These are phyloP conservation scores for Mycosarcoma mackinlayi DNA, from an alignment of 1,284 basidiomycete genomes.

Conservation along the genomic window DNA sequence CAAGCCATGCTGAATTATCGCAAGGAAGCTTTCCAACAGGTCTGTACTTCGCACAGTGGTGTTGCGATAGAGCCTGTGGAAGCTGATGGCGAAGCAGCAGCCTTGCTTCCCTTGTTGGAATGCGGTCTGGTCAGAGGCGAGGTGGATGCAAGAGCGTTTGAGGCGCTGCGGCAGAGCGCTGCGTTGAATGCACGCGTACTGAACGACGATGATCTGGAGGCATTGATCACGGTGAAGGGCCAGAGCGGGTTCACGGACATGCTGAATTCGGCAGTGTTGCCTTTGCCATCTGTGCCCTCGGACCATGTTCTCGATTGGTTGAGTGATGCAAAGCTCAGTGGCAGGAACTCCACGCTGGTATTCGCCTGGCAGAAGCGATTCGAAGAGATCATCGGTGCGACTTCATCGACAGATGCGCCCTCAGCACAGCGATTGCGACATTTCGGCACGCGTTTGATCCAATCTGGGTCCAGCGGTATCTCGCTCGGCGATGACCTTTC, in stretches of 20 bases:
- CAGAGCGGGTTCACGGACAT: background rate
- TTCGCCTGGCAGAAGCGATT: constrained; percentile 6
- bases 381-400: background rate
- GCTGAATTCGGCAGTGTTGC: constrained; percentile 8
- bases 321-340: background rate
- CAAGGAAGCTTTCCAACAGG: constrained; percentile 5
- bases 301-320: constrained; percentile 28
- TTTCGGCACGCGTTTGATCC: constrained; percentile 3
- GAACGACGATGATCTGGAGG: constrained; percentile 49
- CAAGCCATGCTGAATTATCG: constrained; percentile 24
- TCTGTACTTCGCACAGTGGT: constrained; percentile 7
- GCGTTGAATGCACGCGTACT: constrained; percentile 42
- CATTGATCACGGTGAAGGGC: constrained; percentile 12
- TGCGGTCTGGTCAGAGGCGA: constrained; percentile 15
- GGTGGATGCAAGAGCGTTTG: constrained; percentile 25
- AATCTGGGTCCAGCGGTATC: constrained; percentile 2
- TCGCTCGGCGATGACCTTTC: background rate
- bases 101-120: constrained; percentile 26
- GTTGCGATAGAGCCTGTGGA: constrained; percentile 33
- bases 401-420: background rate
- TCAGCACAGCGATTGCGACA: constrained; percentile 4
- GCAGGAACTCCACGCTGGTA: background rate
- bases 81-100: constrained; percentile 45
- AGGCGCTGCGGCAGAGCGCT: constrained; percentile 23
- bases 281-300: constrained; percentile 11